phyloP scores from a whole-genome alignment of 768 basidiomycete species.

The Lentinula edodes region DNA sequence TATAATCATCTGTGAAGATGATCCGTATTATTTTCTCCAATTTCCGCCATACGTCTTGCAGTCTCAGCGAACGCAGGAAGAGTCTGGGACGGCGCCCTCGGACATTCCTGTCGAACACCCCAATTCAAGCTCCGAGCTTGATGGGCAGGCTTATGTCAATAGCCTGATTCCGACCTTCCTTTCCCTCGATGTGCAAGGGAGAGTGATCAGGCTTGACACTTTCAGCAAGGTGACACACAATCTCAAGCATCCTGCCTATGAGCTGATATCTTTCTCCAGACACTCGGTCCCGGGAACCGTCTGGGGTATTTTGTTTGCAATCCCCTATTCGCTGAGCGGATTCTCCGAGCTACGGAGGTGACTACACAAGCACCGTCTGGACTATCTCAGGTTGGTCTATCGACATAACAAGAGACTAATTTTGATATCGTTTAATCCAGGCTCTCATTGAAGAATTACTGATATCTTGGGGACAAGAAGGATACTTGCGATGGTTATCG shows the following conservation, averaged over 20 bases:
- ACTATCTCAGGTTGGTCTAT: conserved; percentile 36
- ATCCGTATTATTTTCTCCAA: conserved; percentile 59
- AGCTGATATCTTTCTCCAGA: neutral
- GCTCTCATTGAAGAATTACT: neutral
- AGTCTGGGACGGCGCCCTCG: conserved; percentile 14
- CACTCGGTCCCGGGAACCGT: conserved; percentile 10
- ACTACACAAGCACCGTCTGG: conserved; percentile 51
- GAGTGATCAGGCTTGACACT: conserved; percentile 10
- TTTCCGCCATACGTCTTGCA: neutral
- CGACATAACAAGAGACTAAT: neutral
- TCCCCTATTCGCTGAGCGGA: conserved; percentile 51
- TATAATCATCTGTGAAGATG: conserved; percentile 60
- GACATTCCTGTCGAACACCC: conserved; percentile 14
- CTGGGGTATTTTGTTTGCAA: conserved; percentile 46
- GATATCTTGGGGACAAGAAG: conserved; percentile 4
- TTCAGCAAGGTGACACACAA: conserved; percentile 5
- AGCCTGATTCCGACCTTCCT: conserved; percentile 39
- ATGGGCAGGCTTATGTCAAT: conserved; percentile 33
- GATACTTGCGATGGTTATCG: conserved; percentile 5
- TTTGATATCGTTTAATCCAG: neutral
- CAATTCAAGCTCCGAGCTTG: conserved; percentile 1
- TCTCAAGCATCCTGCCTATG: no score
- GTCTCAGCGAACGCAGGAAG: conserved; percentile 19
- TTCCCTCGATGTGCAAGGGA: conserved; percentile 15
- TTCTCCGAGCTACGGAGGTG: conserved; percentile 50